These are phyloP conservation scores for Cladophialophora exuberans DNA, from an alignment of 2,329 filamentous ascomycete genomes.

Conservation along the genomic window DNA sequence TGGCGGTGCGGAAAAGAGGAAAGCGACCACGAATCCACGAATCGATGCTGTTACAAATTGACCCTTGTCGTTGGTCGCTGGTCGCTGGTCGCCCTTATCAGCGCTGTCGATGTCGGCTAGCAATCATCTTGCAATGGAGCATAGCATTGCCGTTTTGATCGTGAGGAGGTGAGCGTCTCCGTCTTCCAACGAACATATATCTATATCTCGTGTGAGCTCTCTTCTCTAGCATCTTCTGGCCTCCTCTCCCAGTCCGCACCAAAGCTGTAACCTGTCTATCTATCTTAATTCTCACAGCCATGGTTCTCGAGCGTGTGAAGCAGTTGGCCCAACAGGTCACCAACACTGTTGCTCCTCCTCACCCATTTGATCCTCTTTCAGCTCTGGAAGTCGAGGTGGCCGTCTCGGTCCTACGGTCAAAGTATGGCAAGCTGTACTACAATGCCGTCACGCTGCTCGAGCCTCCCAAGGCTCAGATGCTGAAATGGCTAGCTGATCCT, in stretches of 20 bases:
- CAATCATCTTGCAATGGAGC: too few species aligned
- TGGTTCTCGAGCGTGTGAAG: conserved; percentile 67
- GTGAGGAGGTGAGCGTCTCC: conserved; percentile 11
- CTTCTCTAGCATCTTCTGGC: background rate
- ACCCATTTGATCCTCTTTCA: conserved; percentile 79
- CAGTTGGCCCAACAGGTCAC: conserved; percentile 66
- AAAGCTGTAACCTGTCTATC: too few species aligned
- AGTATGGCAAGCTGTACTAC: conserved; percentile 75
- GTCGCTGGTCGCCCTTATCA: background rate
- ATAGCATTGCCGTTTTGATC: conserved; percentile 17
- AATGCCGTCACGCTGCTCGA: conserved; percentile 85
- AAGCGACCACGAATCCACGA: conserved; percentile 27
- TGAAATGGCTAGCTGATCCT: conserved; percentile 73
- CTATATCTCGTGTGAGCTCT: conserved; percentile 10
- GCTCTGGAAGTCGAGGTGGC: conserved; percentile 72
- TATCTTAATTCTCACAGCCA: conserved; percentile 42
- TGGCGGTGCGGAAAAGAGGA: conserved; percentile 19
- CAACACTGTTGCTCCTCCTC: conserved; percentile 57
- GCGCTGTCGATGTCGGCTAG: conserved; percentile 9
- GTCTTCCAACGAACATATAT: conserved; percentile 1
- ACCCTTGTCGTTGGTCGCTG: conserved; percentile 17
- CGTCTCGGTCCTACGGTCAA: conserved; percentile 69
- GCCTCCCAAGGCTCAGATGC: conserved; percentile 83
- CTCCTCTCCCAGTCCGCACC: too few species aligned
- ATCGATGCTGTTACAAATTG: too few species aligned